phyloP scores from a whole-genome alignment of 768 basidiomycete genomes.

The Mycena latifolia region DNA sequence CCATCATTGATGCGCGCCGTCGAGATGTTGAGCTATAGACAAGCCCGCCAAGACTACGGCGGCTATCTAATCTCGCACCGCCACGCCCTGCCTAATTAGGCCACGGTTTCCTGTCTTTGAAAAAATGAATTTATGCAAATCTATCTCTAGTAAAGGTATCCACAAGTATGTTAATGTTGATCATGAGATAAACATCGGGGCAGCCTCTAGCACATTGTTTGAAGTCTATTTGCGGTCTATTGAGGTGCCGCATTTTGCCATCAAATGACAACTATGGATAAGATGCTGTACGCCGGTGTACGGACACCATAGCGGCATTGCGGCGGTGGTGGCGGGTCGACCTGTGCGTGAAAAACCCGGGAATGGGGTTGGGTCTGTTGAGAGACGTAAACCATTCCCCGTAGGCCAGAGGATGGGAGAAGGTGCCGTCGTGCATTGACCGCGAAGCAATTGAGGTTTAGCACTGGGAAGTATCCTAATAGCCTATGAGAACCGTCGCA shows the following conservation, averaged over 20 bases:
- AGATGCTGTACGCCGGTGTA: background rate
- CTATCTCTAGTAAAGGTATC: background rate
- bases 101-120: too few species aligned
- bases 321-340: background rate
- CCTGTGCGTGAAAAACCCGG: background rate
- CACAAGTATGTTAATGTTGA: background rate
- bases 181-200: background rate
- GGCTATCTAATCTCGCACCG: too few species aligned
- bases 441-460: too few species aligned
- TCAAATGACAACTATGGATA: background rate
- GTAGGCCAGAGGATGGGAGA: background rate
- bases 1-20: too few species aligned
- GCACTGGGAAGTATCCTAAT: too few species aligned
- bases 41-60: too few species aligned
- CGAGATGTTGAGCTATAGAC: too few species aligned
- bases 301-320: background rate
- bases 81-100: too few species aligned
- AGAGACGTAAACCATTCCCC: background rate
- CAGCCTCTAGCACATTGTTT: background rate
- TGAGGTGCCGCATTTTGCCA: background rate
- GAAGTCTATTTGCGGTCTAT: background rate
- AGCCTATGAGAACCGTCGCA: too few species aligned
- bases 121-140: too few species aligned
- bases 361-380: background rate
- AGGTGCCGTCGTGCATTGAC: too few species aligned